phyloP scores from a whole-genome alignment of 176 grass and related monocot species.

The Carex myosuroides region DNA sequence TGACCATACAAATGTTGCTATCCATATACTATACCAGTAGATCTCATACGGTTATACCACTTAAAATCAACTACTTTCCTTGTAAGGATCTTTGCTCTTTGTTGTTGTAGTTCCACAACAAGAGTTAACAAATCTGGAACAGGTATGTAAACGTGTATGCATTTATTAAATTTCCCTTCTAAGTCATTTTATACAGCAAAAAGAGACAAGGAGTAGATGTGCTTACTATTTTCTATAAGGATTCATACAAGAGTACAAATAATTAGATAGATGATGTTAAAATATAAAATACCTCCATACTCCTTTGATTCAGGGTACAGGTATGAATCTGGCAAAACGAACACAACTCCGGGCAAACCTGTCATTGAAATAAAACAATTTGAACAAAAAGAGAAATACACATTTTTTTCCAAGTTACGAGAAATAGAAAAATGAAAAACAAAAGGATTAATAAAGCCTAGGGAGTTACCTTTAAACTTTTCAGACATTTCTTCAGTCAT shows the following conservation, averaged over 20 bases:
- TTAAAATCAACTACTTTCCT: not conserved
- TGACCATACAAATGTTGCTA: not conserved
- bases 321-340: slow-evolving; percentile 90
- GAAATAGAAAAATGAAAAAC: not conserved
- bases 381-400: not conserved
- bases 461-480: slow-evolving; percentile 60
- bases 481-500: slow-evolving; percentile 94
- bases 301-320: slow-evolving; percentile 89
- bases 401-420: not conserved
- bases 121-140: not conserved
- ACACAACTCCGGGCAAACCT: slow-evolving; percentile 96
- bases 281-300: slow-evolving; percentile 68
- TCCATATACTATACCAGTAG: not conserved
- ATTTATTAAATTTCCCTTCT: not conserved
- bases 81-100: not conserved
- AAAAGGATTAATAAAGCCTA: not conserved
- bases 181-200: not conserved
- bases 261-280: not conserved
- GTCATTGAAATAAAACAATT: slow-evolving; percentile 25
- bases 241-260: not conserved
- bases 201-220: not conserved
- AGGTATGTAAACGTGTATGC: not conserved
- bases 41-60: not conserved
- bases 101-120: not conserved
- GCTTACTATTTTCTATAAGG: not conserved